These are phyloP conservation scores for Escallonia rubra DNA, from an alignment of 129 eudicot genomes.

Conservation along the genomic window DNA sequence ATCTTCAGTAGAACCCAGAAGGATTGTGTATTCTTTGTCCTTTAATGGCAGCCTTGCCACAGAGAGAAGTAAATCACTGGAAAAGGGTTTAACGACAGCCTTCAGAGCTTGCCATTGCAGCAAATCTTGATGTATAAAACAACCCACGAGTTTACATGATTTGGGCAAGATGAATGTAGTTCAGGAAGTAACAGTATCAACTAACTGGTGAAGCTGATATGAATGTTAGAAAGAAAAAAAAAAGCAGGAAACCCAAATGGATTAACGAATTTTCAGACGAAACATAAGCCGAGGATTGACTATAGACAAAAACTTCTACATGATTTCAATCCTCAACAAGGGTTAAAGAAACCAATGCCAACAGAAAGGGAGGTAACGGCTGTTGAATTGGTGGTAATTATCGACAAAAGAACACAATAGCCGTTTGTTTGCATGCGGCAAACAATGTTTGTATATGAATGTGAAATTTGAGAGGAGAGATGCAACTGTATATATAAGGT, in stretches of 20 bases:
- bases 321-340: background rate
- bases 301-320: background rate
- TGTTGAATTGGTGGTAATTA: no score
- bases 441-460: slow-evolving; percentile 13
- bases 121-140: background rate
- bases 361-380: no score
- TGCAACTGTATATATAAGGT: slow-evolving; percentile 29
- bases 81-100: background rate
- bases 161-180: background rate
- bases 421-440: background rate
- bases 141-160: slow-evolving; percentile 9
- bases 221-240: background rate
- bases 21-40: slow-evolving; percentile 3
- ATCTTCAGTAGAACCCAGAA: background rate
- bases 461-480: slow-evolving; percentile 10
- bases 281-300: background rate
- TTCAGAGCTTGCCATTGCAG: background rate
- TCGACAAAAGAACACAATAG: background rate
- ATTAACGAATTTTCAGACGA: background rate
- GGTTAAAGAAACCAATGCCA: background rate
- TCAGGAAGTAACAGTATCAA: no score
- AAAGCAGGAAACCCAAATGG: background rate
- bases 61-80: slow-evolving; percentile 5
- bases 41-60: slow-evolving; percentile 1
- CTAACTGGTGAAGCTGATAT: no score